Evolutionary conservation across 108 stramenopile genomes (phyloP), one percentile per base, ranked within the genome.

Genomic region (Skeletonema grethae): DNA sequence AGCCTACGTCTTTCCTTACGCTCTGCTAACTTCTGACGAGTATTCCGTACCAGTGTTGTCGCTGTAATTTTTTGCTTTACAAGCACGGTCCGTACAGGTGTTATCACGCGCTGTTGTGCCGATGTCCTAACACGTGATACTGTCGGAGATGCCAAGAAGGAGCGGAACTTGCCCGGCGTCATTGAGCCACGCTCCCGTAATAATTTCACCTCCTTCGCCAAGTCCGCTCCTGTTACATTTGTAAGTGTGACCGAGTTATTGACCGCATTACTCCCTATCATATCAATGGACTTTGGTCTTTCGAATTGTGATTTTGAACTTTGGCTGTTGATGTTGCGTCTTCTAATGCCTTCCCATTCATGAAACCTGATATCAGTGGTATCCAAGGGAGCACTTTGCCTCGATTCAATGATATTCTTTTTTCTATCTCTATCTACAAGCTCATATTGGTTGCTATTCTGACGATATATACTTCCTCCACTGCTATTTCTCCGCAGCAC

Each of bases 21-120:
- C 24, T 80, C 73, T n/a, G 39, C 64, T 5, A 80, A 39, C 60
- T 38, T 67, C 41, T 73, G 63, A 28, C 67, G 79, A 13, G 72
- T 80, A 43, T 73, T 73, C 16, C 55, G 39, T 4, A 76, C 67
- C 4, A 76, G 48, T 61, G 61, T 68, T 11, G 45, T 62, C 25
- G 67, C 75, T 31, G 59, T 3, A 28, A 7, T 60, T 31, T 8
- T 2, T 60, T 60, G 59, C 35, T n/a, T 28, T 25, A 13, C 69
- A 5, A 71, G 13, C 1, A 57, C 50, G n/a, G 32, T 67, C 31
- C 71, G 61, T 12, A 79, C 78, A 35, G 78, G 78, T 9, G 56
- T 72, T 7, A 79, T 39, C 1, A 79, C 36, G 13, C 61, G 69
- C 12, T 71, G 57, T 32, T 43, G 55, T 6, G 65, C 64, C 25